Percentiles rank a stretch among this genome's conserved stretches.
phyloP scores from a whole-genome alignment of 805 yeast genomes.

The Kuraishia capsulata region DNA sequence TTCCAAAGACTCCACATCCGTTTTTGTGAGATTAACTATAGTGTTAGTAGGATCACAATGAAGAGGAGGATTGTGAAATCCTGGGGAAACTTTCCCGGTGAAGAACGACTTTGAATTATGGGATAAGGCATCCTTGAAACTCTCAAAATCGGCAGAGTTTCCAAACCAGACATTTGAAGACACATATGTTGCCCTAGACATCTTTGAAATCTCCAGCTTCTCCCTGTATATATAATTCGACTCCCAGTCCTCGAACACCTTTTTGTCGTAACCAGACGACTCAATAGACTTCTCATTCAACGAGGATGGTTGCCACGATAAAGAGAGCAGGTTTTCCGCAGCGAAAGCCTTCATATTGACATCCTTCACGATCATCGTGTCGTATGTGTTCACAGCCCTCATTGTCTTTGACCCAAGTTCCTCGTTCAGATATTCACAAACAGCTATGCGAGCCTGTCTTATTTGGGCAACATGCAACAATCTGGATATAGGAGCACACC shows the following conservation, averaged over 20 bases:
- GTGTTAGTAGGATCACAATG: conserved; percentile 46
- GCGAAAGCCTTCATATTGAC: background rate
- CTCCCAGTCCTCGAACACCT: conserved; percentile 52
- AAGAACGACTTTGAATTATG: background rate
- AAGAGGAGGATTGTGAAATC: conserved; percentile 17
- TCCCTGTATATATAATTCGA: conserved; percentile 63
- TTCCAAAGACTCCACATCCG: conserved; percentile 12
- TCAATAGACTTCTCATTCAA: conserved; percentile 34
- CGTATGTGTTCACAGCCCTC: background rate
- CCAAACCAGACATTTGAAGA: conserved; percentile 65
- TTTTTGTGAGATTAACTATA: conserved; percentile 29
- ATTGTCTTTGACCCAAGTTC: no score
- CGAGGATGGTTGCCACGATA: conserved; percentile 28
- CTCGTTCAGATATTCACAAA: background rate
- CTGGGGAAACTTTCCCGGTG: background rate
- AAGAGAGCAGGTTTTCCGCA: conserved; percentile 12
- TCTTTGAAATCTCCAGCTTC: conserved; percentile 70
- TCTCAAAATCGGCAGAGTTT: conserved; percentile 64
- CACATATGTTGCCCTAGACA: conserved; percentile 72
- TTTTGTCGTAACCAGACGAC: conserved; percentile 28
- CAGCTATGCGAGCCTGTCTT: background rate
- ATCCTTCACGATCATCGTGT: background rate
- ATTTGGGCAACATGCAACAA: conserved; percentile 35
- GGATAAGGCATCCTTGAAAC: conserved; percentile 12
- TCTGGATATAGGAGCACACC: conserved; percentile 28